Conservation (phyloP, 257 asterid genomes). For the Ilex aquifolium region DNA sequence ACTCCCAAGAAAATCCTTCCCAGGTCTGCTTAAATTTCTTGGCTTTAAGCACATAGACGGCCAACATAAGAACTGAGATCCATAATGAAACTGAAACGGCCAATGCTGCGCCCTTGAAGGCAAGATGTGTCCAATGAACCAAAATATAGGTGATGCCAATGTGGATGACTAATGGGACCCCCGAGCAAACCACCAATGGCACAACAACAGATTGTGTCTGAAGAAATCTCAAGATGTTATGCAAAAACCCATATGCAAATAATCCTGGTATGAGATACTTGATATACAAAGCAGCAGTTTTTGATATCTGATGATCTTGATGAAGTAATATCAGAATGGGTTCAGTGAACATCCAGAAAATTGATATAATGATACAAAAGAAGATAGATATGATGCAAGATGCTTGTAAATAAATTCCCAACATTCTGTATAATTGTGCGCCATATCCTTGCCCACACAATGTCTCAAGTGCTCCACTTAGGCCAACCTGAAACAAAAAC, state of each 20-base stretch:
- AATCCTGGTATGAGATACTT: conserved; percentile 63
- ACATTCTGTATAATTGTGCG: conserved; percentile 42
- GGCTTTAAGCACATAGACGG: conserved; percentile 30
- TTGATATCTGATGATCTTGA: conserved; percentile 58
- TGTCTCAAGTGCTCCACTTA: conserved; percentile 85
- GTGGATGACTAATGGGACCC: conserved; percentile 43
- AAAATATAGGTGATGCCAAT: conserved; percentile 43
- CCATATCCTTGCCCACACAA: conserved; percentile 84
- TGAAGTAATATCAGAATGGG: conserved; percentile 31
- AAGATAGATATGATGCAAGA: conserved; percentile 50
- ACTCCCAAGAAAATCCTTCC: conserved; percentile 46
- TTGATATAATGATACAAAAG: conserved; percentile 28
- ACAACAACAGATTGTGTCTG: conserved; percentile 56
- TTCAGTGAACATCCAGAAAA: conserved; percentile 65
- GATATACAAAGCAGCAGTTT: conserved; percentile 47
- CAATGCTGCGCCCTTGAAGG: conserved; percentile 47
- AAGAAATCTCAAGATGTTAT: conserved; percentile 59
- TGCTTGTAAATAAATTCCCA: conserved; percentile 68
- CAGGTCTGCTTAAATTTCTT: conserved; percentile 38
- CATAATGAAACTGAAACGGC: conserved; percentile 64
- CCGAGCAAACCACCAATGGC: conserved; percentile 54
- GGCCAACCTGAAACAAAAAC: conserved; percentile 45
- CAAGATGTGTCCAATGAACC: conserved; percentile 43
- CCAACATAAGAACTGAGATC: conserved; percentile 45
- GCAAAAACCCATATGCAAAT: conserved; percentile 56